Evolutionary conservation across 1,139 yeast genomes (phyloP).

Genomic region (Hanseniaspora uvarum): DNA sequence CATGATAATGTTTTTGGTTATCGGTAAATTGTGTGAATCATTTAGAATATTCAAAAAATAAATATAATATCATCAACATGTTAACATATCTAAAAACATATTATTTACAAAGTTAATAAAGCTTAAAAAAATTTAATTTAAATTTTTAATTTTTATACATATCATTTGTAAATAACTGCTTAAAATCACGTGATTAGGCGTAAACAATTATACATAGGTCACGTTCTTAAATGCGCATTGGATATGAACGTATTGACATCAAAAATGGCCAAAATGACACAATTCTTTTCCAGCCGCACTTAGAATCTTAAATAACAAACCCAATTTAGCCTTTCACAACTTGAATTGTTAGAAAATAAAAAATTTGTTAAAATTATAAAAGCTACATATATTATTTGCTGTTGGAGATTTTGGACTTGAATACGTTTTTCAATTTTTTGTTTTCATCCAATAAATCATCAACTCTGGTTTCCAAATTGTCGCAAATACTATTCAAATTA

Average conservation of each 20-base stretch:
- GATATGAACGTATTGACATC: too few species aligned
- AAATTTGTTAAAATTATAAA: not conserved
- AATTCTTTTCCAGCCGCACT: too few species aligned
- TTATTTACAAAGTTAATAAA: not conserved
- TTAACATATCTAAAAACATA: not conserved
- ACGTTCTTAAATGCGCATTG: too few species aligned
- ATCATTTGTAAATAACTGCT: too few species aligned
- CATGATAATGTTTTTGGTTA: not conserved
- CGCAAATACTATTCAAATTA: constrained; percentile 2
- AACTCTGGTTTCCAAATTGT: constrained; percentile 3
- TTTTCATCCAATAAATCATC: constrained; percentile 5
- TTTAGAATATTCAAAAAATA: not conserved
- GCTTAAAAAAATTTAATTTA: not conserved
- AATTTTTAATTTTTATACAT: too few species aligned
- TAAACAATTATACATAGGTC: not conserved
- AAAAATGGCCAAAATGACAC: not conserved
- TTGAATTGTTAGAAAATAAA: not conserved
- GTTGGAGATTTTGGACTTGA: not conserved
- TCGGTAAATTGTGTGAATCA: not conserved
- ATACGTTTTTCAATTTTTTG: not conserved
- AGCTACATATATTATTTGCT: not conserved
- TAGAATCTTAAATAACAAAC: too few species aligned
- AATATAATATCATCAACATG: too few species aligned
- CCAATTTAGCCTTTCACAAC: not conserved
- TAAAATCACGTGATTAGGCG: not conserved